Percentiles rank a stretch among this genome's conserved stretches.
phyloP scores from a whole-genome alignment of 371 early-diverging fungal genomes.

The Mortierella sp. region DNA sequence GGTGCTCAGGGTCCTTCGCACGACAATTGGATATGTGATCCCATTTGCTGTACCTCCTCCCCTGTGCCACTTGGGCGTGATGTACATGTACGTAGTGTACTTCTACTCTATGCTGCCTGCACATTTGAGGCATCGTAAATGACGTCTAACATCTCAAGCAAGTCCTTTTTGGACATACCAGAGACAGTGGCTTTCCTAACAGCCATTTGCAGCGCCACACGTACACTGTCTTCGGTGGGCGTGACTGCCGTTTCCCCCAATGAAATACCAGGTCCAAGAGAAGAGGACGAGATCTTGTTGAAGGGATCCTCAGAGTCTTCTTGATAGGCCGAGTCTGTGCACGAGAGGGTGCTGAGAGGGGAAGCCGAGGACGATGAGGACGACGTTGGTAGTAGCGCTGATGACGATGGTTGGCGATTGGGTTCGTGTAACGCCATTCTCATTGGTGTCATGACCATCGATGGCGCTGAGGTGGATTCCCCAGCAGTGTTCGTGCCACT shows the following conservation, averaged over 20 bases:
- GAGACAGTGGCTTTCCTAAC: slow-evolving; percentile 6
- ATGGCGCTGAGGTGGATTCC: not conserved
- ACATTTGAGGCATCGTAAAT: slow-evolving; percentile 3
- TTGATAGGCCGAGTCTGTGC: slow-evolving; percentile 9
- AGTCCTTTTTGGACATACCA: slow-evolving; percentile 13
- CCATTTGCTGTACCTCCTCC: too few relatives aligned
- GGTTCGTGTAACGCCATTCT: slow-evolving; percentile 4
- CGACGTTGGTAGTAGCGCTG: slow-evolving; percentile 1
- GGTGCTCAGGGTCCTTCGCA: too few relatives aligned
- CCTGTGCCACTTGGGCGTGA: too few relatives aligned
- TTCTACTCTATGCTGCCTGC: not conserved
- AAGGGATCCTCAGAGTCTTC: not conserved
- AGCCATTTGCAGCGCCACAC: slow-evolving; percentile 1
- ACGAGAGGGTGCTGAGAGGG: not conserved
- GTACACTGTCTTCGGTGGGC: not conserved
- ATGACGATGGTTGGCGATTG: not conserved
- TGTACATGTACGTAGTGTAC: too few relatives aligned
- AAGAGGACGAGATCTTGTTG: not conserved
- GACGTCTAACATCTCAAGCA: slow-evolving; percentile 10
- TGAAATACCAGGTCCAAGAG: not conserved
- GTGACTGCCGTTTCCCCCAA: not conserved
- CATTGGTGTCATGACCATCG: not conserved
- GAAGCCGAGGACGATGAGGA: not conserved
- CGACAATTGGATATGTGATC: too few relatives aligned
- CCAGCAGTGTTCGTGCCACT: not conserved